Conservation (phyloP, 345 rosid genomes). For the Salix purpurea region DNA sequence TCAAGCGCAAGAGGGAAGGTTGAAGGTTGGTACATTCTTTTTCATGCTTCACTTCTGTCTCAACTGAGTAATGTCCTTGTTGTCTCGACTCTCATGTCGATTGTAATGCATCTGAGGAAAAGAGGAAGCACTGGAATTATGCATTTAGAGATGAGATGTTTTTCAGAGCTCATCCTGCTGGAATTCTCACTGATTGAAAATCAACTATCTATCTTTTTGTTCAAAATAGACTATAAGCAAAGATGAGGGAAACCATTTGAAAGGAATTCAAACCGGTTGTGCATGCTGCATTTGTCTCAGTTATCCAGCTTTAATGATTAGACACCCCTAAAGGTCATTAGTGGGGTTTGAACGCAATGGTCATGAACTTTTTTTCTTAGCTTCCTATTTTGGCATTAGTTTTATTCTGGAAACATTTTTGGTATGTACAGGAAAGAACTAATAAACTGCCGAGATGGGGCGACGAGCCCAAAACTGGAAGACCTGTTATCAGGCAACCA, state of each 20-base stretch:
- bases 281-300: background rate
- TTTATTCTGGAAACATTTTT: background rate
- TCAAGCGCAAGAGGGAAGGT: slow-evolving; percentile 34
- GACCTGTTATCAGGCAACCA: background rate
- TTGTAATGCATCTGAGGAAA: background rate
- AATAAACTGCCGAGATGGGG: background rate
- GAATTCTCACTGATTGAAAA: background rate
- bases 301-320: background rate
- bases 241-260: background rate
- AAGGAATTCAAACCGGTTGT: background rate
- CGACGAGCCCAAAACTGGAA: background rate
- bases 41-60: background rate
- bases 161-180: background rate
- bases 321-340: background rate
- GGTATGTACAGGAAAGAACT: background rate
- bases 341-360: background rate
- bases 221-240: background rate
- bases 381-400: background rate
- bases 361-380: background rate
- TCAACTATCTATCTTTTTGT: background rate
- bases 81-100: background rate
- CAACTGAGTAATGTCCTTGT: background rate
- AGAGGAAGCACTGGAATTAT: background rate
- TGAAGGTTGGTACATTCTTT: slow-evolving; percentile 10
- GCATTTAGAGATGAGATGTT: background rate